Base-by-base conservation (phyloP, 2,329 filamentous ascomycete genomes). In the Pestalotiopsis sp. region DNA sequence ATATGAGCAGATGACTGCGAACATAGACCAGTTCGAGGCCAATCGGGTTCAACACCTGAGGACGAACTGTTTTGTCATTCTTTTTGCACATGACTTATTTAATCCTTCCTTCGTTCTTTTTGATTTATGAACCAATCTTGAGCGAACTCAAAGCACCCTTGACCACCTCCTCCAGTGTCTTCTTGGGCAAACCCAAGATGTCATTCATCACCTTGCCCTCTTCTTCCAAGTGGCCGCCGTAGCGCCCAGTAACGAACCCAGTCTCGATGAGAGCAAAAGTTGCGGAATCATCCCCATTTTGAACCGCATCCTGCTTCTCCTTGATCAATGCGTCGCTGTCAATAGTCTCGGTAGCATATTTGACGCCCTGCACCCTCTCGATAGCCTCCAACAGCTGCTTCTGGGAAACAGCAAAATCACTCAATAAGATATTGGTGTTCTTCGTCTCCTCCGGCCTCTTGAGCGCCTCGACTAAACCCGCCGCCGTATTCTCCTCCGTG, bases 311-410 rank as follows among this genome's bases (percentile, higher is more conserved):
- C 64, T 78, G 72, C 70, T 79, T 77, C 68, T 78, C 72, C 65
- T 72, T 67, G 60, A 78, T 74, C 41, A 76, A 63, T n/a, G 70
- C 70, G 3, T 68, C 41, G 60, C 74, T 77, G 39, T 79, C 71
- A 41, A 80, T 49, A 2, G 39, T 72, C 56, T 78, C 75, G 1
- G 70, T 73, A 3, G 59, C 49, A 64, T 78, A 78, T 56, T 83
- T 82, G n/a, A 83, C 78, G 2, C 84, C 81, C 69, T 86, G 83
- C 4, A 84, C 80, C 13, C 82, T 80, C 73, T 88, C 85, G 2
- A 87, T 77, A 9, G 85, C 83, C 65, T 84, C 84, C 57, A 87
- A 71, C 13, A 81, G 60, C 67, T 78, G 72, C 52, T 72, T 75
- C 70, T 79, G 79, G 5, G 75, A 77, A 20, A 76, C 69, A 1